These are phyloP conservation scores for Solanum pinnatisectum DNA, from an alignment of 257 asterid genomes.

Conservation along the genomic window DNA sequence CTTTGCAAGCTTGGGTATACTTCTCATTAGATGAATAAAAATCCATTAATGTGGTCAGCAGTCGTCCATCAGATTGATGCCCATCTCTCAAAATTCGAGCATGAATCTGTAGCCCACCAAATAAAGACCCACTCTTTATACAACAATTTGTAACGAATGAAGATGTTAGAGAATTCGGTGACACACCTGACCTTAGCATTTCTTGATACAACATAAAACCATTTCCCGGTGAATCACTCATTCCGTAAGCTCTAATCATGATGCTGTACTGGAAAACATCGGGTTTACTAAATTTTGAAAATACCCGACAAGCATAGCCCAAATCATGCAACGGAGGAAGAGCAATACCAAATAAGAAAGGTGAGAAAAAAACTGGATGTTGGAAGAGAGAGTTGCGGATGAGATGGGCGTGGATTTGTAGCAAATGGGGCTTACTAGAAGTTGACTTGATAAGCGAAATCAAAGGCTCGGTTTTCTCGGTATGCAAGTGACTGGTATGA, in stretches of 20 bases:
- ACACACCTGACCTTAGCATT: slow-evolving; percentile 34
- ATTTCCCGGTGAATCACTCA: slow-evolving; percentile 25
- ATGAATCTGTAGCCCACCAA: slow-evolving; percentile 53
- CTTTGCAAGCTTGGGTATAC: slow-evolving; percentile 34
- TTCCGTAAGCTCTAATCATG: slow-evolving; percentile 62
- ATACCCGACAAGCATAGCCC: slow-evolving; percentile 34
- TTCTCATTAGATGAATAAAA: slow-evolving; percentile 44
- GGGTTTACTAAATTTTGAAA: slow-evolving; percentile 36
- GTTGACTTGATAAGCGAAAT: slow-evolving; percentile 55
- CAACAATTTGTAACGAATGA: slow-evolving; percentile 57
- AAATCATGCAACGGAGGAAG: slow-evolving; percentile 47
- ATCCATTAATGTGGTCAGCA: slow-evolving; percentile 63
- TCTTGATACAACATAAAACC: slow-evolving; percentile 46
- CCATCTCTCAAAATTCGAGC: slow-evolving; percentile 51
- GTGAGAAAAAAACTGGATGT: slow-evolving; percentile 38
- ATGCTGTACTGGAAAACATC: slow-evolving; percentile 37
- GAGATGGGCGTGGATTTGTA: slow-evolving; percentile 58
- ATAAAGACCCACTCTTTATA: slow-evolving; percentile 33
- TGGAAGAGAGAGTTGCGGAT: slow-evolving; percentile 37
- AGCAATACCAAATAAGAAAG: slow-evolving; percentile 49
- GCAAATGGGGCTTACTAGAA: slow-evolving; percentile 36
- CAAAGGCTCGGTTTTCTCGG: slow-evolving; percentile 12
- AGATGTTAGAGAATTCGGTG: slow-evolving; percentile 43
- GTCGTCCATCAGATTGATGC: slow-evolving; percentile 28
- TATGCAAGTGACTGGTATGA: background rate